These are phyloP conservation scores for Fusarium fracticaudum DNA, from an alignment of 2,329 filamentous ascomycete genomes.

Conservation along the genomic window DNA sequence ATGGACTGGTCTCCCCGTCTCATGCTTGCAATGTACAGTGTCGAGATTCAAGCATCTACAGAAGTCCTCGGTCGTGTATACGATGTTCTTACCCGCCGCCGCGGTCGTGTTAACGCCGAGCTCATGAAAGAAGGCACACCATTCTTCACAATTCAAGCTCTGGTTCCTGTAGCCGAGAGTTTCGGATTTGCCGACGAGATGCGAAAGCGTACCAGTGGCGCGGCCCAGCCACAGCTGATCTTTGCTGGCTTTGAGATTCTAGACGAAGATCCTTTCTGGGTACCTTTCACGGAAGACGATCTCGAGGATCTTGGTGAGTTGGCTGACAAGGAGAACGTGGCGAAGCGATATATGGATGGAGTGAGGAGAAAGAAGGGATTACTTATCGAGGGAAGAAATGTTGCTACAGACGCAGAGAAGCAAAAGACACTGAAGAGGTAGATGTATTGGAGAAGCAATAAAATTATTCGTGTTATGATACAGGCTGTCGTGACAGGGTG, in stretches of 20 bases:
- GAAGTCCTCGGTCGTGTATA: constrained; percentile 97
- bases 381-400: constrained; percentile 79
- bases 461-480: constrained; percentile 18
- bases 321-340: constrained; percentile 94
- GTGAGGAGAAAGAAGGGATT: constrained; percentile 89
- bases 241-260: constrained; percentile 93
- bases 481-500: background rate
- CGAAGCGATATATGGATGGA: constrained; percentile 93
- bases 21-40: constrained; percentile 96
- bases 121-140: constrained; percentile 94
- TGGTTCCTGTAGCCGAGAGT: constrained; percentile 90
- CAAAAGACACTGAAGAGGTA: constrained; percentile 75
- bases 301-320: constrained; percentile 94
- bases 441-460: constrained; percentile 2
- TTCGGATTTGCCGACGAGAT: constrained; percentile 98
- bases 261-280: constrained; percentile 98
- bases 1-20: constrained; percentile 96
- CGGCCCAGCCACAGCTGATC: constrained; percentile 90
- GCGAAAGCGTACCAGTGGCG: constrained; percentile 89
- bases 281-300: constrained; percentile 95
- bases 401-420: constrained; percentile 92
- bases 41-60: constrained; percentile 95
- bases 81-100: constrained; percentile 93
- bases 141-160: constrained; percentile 91
- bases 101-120: constrained; percentile 89